Evolutionary conservation across 2,329 filamentous ascomycete species (phyloP).

Genomic region (Curvularia verruculosa): DNA sequence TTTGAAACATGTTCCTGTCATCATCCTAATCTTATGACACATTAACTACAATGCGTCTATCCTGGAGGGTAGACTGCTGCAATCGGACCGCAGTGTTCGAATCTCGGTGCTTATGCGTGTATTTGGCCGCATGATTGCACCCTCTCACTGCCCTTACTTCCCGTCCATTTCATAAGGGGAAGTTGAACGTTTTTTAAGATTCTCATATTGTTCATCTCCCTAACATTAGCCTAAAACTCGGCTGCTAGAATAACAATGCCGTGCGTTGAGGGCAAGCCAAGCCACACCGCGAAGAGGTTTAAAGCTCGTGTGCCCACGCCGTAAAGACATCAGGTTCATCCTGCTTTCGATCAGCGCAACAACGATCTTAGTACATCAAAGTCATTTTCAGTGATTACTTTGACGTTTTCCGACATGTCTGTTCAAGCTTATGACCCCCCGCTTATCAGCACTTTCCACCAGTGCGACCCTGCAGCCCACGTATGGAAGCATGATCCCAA

Average conservation of each 20-base stretch:
- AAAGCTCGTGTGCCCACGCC: not conserved
- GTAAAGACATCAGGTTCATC: not conserved
- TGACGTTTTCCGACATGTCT: not conserved
- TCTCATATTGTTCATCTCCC: not conserved
- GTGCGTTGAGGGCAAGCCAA: not conserved
- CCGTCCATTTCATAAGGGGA: not conserved
- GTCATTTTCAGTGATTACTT: not conserved
- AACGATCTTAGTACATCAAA: not conserved
- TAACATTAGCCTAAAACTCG: conserved; percentile 5
- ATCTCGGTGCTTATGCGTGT: conserved; percentile 2
- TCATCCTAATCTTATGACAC: not conserved
- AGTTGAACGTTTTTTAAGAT: not conserved
- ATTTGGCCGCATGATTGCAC: not conserved
- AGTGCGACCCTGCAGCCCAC: conserved; percentile 15
- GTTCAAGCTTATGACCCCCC: conserved; percentile 14
- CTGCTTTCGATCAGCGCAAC: not conserved
- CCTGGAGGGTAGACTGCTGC: not conserved
- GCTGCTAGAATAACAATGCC: not conserved
- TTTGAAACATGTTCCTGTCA: not conserved
- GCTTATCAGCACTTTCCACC: conserved; percentile 14
- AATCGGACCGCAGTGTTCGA: not conserved
- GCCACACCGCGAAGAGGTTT: not conserved
- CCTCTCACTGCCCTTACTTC: not conserved
- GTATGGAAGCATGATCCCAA: conserved; percentile 15
- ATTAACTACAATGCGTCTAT: not conserved